A percentile compares a stretch with the other conserved stretches of the same genome.
Conservation (phyloP, 2,329 filamentous ascomycete genomes). For the Fusarium nurragi region DNA sequence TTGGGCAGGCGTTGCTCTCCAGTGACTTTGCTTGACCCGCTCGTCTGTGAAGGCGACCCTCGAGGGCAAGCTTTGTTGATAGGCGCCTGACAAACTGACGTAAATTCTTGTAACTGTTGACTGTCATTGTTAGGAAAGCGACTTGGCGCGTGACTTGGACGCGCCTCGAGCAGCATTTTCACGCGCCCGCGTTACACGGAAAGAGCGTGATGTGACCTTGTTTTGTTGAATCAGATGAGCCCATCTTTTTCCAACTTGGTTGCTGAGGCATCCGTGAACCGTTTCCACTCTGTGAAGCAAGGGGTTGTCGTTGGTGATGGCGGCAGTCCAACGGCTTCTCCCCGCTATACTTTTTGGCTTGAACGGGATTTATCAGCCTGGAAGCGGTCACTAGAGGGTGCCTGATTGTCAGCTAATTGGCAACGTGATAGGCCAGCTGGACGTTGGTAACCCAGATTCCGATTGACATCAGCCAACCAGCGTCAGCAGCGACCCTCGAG, state of each 20-base stretch:
- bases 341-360: slow-evolving; percentile 12
- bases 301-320: slow-evolving; percentile 24
- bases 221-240: slow-evolving; percentile 34
- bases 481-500: background rate
- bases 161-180: slow-evolving; percentile 24
- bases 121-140: slow-evolving; percentile 2
- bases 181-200: slow-evolving; percentile 29
- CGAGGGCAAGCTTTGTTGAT: slow-evolving; percentile 9
- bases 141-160: slow-evolving; percentile 31
- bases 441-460: slow-evolving; percentile 4
- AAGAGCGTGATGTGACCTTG: slow-evolving; percentile 34
- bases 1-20: slow-evolving; percentile 35
- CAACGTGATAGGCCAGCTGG: slow-evolving; percentile 5
- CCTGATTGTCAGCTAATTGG: slow-evolving; percentile 18
- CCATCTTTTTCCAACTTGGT: slow-evolving; percentile 19
- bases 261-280: slow-evolving; percentile 41
- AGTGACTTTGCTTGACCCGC: slow-evolving; percentile 37
- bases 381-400: slow-evolving; percentile 17
- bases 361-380: slow-evolving; percentile 25
- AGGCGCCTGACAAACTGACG: slow-evolving; percentile 32
- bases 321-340: slow-evolving; percentile 26
- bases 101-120: slow-evolving; percentile 2
- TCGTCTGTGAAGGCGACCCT: slow-evolving; percentile 26
- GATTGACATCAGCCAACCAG: slow-evolving; percentile 31
- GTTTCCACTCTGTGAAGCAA: slow-evolving; percentile 27